Evolutionary conservation across 306 rosid species (phyloP).

Genomic region (Medicago arabica): DNA sequence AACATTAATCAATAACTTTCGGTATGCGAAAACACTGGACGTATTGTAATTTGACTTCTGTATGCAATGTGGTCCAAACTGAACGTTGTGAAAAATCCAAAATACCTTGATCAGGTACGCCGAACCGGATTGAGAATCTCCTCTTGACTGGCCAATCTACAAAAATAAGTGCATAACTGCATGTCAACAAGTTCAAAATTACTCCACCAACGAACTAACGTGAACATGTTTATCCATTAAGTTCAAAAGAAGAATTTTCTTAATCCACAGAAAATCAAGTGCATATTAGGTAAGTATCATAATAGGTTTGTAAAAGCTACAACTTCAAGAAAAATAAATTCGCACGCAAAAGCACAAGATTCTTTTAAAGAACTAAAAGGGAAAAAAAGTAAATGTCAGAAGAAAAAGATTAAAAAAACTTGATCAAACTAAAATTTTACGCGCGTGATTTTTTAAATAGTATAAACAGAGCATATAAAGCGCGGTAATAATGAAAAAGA

Average conservation of each 20-base stretch:
- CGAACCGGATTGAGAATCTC: constrained; percentile 66
- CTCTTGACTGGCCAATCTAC: constrained; percentile 71
- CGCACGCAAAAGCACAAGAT: constrained; percentile 5
- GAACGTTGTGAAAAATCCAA: constrained; percentile 38
- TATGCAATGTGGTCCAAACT: constrained; percentile 20
- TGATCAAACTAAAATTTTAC: neutral
- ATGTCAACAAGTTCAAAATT: constrained; percentile 80
- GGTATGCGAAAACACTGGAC: neutral
- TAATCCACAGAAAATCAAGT: neutral
- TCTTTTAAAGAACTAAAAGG: constrained; percentile 16
- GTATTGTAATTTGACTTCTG: constrained; percentile 22
- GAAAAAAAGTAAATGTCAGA: neutral
- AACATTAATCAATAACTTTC: constrained; percentile 31
- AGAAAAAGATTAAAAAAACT: neutral
- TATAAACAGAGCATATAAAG: neutral
- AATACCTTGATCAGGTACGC: constrained; percentile 85
- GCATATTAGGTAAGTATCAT: too few relatives aligned
- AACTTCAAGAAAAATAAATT: neutral
- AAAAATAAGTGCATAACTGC: constrained; percentile 86
- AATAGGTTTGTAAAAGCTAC: too few relatives aligned
- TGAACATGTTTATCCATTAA: too few relatives aligned
- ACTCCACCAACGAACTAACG: constrained; percentile 48
- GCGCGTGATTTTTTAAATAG: constrained; percentile 12
- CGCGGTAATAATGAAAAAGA: neutral
- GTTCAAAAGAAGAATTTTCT: too few relatives aligned